These are phyloP conservation scores for Eimeria acervulina DNA, from an alignment of 169 alveolate genomes.

Conservation along the genomic window DNA sequence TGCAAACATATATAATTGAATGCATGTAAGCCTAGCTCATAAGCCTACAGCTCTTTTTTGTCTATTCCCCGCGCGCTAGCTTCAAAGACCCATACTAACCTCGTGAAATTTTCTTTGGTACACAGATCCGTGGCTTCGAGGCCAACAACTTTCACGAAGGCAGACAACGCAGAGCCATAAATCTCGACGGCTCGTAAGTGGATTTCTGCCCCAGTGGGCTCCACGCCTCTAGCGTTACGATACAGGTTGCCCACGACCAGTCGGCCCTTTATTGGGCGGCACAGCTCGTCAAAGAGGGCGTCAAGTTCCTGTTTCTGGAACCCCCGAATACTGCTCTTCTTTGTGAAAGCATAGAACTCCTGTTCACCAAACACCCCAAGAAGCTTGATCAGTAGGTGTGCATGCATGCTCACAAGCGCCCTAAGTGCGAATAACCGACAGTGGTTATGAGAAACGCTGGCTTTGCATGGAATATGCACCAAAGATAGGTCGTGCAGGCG, in stretches of 20 bases:
- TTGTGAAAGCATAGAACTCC: slow-evolving; percentile 79
- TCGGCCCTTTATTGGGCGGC: slow-evolving; percentile 81
- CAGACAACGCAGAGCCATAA: slow-evolving; percentile 65
- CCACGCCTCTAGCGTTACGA: slow-evolving; percentile 79
- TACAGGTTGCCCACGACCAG: slow-evolving; percentile 78
- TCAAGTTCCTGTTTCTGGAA: slow-evolving; percentile 64
- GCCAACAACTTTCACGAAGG: slow-evolving; percentile 60
- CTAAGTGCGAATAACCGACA: neutral
- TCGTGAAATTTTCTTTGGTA: slow-evolving; percentile 74
- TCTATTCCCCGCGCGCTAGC: neutral
- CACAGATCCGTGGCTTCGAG: slow-evolving; percentile 42
- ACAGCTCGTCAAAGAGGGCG: slow-evolving; percentile 75
- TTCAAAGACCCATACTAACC: slow-evolving; percentile 15
- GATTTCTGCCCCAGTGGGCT: slow-evolving; percentile 79
- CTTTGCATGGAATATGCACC: neutral
- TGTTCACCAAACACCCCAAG: neutral
- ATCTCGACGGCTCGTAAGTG: slow-evolving; percentile 80
- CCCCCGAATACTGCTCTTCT: slow-evolving; percentile 55
- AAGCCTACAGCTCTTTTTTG: neutral
- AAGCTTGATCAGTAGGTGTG: neutral
- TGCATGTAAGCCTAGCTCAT: neutral
- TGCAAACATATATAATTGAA: neutral
- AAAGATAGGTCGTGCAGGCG: neutral
- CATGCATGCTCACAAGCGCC: neutral
- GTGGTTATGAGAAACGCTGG: neutral